A percentile compares a stretch with the other conserved stretches of the same genome.
These are phyloP conservation scores for Biscogniauxia sp. DNA, from an alignment of 2,329 filamentous ascomycete species.

Conservation along the genomic window DNA sequence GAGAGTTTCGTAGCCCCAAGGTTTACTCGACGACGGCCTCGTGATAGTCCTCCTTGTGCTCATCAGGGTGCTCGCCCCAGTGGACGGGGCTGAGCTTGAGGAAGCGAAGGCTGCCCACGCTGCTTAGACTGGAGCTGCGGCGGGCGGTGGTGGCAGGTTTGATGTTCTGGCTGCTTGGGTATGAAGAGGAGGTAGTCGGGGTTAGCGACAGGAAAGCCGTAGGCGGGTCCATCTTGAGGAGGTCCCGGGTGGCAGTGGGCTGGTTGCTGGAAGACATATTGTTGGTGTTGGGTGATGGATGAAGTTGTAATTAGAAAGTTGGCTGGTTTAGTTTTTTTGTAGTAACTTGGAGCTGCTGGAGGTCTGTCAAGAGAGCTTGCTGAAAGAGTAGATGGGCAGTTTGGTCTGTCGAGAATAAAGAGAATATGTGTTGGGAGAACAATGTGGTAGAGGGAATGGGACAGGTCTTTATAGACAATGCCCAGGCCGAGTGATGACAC, in stretches of 20 bases:
- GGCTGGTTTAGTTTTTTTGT: background rate
- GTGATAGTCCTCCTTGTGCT: conserved; percentile 56
- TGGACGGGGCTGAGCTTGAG: conserved; percentile 65
- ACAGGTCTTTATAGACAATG: conserved; percentile 17
- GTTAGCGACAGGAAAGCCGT: conserved; percentile 55
- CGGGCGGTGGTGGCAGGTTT: conserved; percentile 34
- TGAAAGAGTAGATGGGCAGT: background rate
- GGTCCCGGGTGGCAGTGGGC: conserved; percentile 18
- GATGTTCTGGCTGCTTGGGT: conserved; percentile 41
- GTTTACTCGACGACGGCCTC: conserved; percentile 43
- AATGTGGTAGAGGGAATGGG: conserved; percentile 3
- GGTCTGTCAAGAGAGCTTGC: conserved; percentile 3
- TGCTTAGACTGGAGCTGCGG: conserved; percentile 56
- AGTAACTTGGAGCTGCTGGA: background rate
- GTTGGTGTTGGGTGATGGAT: conserved; percentile 14
- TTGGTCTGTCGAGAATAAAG: background rate
- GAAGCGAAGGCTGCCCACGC: conserved; percentile 47
- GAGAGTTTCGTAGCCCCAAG: background rate
- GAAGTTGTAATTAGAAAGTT: conserved; percentile 1
- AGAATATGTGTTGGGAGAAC: background rate
- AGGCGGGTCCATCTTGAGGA: conserved; percentile 30
- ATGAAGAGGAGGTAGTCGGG: conserved; percentile 56
- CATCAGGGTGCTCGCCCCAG: conserved; percentile 59
- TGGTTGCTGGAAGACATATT: conserved; percentile 28
- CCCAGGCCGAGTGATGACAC: conserved; percentile 4